A percentile compares a stretch with the other conserved stretches of the same genome.
Conservation (phyloP, 352 stramenopile species). For the Phytophthora ramorum region DNA sequence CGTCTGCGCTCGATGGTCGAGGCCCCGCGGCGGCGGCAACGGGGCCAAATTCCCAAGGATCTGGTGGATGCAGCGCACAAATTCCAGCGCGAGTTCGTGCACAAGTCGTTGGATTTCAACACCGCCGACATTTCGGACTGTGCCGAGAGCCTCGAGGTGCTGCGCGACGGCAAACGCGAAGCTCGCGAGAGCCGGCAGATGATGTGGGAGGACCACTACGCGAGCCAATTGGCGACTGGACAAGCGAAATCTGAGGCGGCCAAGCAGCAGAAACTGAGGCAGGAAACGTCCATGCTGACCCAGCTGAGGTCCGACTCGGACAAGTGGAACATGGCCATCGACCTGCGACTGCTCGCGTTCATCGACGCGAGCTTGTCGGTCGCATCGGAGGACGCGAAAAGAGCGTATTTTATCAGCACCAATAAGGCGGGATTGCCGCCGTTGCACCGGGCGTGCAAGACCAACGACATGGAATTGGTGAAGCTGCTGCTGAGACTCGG, state of each 20-base stretch:
- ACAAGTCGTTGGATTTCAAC: slow-evolving; percentile 45
- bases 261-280: slow-evolving; percentile 52
- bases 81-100: slow-evolving; percentile 57
- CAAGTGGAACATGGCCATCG: slow-evolving; percentile 80
- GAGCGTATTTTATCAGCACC: slow-evolving; percentile 46
- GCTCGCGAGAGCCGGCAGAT: slow-evolving; percentile 63
- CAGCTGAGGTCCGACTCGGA: slow-evolving; percentile 61
- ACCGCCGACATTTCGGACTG: slow-evolving; percentile 57
- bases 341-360: slow-evolving; percentile 56
- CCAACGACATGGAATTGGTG: slow-evolving; percentile 50
- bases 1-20: slow-evolving; percentile 54
- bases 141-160: slow-evolving; percentile 49
- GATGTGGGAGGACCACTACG: slow-evolving; percentile 72
- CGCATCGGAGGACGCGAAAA: slow-evolving; percentile 15
- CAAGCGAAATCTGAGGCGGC: slow-evolving; percentile 13
- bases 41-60: slow-evolving; percentile 55
- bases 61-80: slow-evolving; percentile 46
- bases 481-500: slow-evolving; percentile 49
- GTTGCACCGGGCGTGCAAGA: slow-evolving; percentile 61
- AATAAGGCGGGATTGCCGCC: slow-evolving; percentile 62
- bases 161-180: slow-evolving; percentile 57
- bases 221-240: slow-evolving; percentile 35
- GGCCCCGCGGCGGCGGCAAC: slow-evolving; percentile 49
- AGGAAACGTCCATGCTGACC: slow-evolving; percentile 61
- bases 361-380: slow-evolving; percentile 42